Conservation (phyloP, 257 asterid species). For the Solanum raphanifolium region DNA sequence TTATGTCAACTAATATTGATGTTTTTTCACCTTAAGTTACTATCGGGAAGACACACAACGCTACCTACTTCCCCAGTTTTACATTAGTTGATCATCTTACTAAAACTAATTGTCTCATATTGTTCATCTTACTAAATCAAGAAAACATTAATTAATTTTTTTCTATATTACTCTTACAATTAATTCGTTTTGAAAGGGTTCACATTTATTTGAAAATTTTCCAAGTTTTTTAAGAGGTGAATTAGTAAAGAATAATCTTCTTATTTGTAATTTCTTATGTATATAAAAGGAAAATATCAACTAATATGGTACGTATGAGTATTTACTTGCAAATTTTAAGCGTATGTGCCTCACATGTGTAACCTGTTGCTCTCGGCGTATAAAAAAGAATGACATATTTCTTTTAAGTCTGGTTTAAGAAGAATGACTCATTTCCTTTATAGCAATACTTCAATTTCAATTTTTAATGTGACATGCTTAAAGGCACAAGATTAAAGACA, state of each 20-base stretch:
- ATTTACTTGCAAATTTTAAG: background rate
- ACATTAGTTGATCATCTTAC: no score
- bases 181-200: background rate
- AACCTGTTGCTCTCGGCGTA: no score
- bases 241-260: background rate
- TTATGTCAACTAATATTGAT: background rate
- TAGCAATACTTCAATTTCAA: no score
- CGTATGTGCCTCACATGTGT: background rate
- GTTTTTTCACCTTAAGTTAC: background rate
- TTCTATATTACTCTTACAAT: background rate
- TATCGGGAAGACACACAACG: background rate
- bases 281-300: background rate
- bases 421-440: no score
- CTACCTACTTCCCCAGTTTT: background rate
- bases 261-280: background rate
- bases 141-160: no score
- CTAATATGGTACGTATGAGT: background rate
- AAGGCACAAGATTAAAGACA: no score
- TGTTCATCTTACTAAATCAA: background rate
- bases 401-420: no score
- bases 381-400: background rate
- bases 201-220: no score
- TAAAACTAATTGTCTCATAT: no score
- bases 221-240: background rate
- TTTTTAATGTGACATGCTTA: no score